A percentile compares a stretch with the other conserved stretches of the same genome.
These are phyloP conservation scores for Hyaloscypha finlandica DNA, from an alignment of 495 filamentous ascomycete species.

Conservation along the genomic window DNA sequence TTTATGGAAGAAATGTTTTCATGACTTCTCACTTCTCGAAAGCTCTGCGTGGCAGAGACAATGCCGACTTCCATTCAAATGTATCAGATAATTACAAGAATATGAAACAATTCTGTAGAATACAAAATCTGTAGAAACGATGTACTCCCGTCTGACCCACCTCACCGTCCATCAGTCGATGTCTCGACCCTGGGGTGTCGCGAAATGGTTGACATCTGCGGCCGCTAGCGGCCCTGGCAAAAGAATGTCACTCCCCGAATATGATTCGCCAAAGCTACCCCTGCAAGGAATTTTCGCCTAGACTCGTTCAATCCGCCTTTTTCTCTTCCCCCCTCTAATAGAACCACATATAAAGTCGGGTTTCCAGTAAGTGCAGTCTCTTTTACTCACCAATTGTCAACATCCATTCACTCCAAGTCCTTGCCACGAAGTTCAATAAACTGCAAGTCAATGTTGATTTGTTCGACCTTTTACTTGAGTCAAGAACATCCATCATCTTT, in stretches of 20 bases:
- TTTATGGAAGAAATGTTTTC: too few relatives aligned
- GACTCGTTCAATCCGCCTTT: background rate
- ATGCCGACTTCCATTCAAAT: too few relatives aligned
- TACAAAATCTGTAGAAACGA: too few relatives aligned
- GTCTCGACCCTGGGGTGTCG: background rate
- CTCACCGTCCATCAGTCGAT: background rate
- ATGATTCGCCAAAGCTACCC: slow-evolving; percentile 13
- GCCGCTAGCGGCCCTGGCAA: background rate
- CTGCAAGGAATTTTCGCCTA: background rate
- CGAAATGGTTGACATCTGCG: background rate
- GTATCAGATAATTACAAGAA: too few relatives aligned
- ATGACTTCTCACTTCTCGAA: too few relatives aligned
- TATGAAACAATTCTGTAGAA: too few relatives aligned
- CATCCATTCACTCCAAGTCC: background rate
- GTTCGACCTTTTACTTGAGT: background rate
- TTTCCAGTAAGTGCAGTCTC: background rate
- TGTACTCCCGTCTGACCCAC: too few relatives aligned
- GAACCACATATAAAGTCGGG: background rate
- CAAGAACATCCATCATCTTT: too few relatives aligned
- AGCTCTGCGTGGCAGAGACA: too few relatives aligned
- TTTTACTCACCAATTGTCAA: background rate
- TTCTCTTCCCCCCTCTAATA: background rate
- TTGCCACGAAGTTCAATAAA: background rate
- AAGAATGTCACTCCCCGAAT: slow-evolving; percentile 5
- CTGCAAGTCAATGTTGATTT: background rate